Evolutionary conservation across 2,329 filamentous ascomycete genomes (phyloP).

Genomic region (Madurella fahalii): DNA sequence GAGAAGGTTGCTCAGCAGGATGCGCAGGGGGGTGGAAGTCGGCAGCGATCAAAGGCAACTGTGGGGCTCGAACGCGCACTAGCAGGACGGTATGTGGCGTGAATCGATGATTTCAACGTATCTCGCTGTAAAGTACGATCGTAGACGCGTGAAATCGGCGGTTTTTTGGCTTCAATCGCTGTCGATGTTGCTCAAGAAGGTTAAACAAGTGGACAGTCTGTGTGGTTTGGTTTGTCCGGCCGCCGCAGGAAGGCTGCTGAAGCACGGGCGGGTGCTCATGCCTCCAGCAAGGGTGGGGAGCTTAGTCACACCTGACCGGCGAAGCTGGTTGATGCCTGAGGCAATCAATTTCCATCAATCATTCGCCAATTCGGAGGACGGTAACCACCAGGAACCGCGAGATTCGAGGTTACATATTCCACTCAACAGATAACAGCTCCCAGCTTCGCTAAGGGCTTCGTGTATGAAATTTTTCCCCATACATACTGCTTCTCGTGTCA

Average conservation of each 20-base stretch:
- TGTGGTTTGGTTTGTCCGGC: conserved; percentile 1
- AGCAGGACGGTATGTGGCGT: neutral
- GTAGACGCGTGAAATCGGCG: conserved; percentile 22
- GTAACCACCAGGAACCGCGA: conserved; percentile 5
- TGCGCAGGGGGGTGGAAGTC: neutral
- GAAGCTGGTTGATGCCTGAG: conserved; percentile 3
- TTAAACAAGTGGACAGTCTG: neutral
- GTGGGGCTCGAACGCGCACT: conserved; percentile 16
- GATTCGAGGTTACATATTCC: conserved; percentile 14
- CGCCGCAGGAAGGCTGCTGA: neutral
- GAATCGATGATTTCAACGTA: neutral
- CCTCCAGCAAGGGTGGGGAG: neutral
- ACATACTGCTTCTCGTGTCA: neutral
- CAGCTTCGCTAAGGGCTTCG: conserved; percentile 17
- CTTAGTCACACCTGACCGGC: neutral
- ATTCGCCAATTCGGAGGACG: conserved; percentile 11
- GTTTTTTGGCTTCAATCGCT: conserved; percentile 3
- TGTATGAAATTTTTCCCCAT: conserved; percentile 11
- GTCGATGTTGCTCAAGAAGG: conserved; percentile 2
- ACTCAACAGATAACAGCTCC: conserved; percentile 13
- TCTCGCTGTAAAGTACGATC: neutral
- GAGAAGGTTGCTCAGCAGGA: neutral
- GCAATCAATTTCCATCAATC: neutral
- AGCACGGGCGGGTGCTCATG: neutral
- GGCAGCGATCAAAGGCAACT: too few species aligned